These are phyloP conservation scores for Eucalyptus erythrocorys DNA, from an alignment of 345 rosid species.

Conservation along the genomic window DNA sequence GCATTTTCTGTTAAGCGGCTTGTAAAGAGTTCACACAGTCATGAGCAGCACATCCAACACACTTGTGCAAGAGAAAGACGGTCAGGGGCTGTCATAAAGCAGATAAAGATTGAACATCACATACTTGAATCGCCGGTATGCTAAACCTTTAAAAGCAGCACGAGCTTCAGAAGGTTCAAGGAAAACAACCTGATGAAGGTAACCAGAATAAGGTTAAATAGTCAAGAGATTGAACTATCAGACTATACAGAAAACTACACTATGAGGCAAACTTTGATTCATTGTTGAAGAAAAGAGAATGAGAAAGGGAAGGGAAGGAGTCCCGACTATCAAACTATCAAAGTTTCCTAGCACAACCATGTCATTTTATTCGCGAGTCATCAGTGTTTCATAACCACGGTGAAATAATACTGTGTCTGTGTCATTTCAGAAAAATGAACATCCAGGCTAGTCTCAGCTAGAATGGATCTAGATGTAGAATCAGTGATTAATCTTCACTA, in stretches of 20 bases:
- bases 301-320: not conserved
- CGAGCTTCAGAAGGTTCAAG: constrained; percentile 88
- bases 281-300: not conserved
- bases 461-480: not conserved
- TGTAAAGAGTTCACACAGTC: not conserved
- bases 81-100: not conserved
- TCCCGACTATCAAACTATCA: not conserved
- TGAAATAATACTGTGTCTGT: not conserved
- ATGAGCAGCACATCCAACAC: not conserved
- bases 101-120: constrained; percentile 1
- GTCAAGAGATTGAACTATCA: not conserved
- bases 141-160: constrained; percentile 77
- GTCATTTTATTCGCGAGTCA: not conserved
- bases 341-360: not conserved
- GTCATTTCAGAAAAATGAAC: not conserved
- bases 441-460: not conserved
- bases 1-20: not conserved
- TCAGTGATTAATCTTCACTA: not conserved
- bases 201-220: not conserved
- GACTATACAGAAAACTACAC: not conserved
- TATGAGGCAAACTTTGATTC: not conserved
- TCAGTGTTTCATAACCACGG: not conserved
- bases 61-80: not conserved
- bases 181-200: constrained; percentile 58
- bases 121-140: constrained; percentile 88